Evolutionary conservation across 306 rosid genomes (phyloP).

Genomic region (Amphicarpaea edgeworthii): DNA sequence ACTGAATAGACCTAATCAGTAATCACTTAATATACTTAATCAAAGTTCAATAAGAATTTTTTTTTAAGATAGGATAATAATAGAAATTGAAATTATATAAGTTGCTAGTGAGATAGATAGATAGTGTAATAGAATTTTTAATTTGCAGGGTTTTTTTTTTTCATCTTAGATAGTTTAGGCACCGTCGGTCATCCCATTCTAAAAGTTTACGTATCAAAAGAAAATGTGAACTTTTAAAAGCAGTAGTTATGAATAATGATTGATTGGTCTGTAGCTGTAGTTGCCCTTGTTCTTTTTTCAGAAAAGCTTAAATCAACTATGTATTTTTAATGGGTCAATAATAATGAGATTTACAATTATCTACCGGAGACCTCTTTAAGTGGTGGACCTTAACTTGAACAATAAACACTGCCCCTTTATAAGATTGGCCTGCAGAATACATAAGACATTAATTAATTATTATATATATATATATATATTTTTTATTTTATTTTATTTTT

Average conservation of each 20-base stretch:
- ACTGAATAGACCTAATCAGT: no score
- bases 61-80: no score
- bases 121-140: no score
- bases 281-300: background rate
- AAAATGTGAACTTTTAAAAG: conserved; percentile 1
- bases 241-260: background rate
- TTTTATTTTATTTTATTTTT: no score
- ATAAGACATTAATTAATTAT: no score
- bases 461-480: no score
- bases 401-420: background rate
- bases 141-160: background rate
- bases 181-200: background rate
- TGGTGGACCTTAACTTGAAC: background rate
- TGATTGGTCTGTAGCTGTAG: background rate
- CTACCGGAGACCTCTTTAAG: no score
- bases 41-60: no score
- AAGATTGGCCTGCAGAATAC: no score
- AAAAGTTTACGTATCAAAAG: background rate
- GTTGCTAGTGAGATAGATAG: no score
- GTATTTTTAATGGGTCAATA: background rate
- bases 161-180: background rate
- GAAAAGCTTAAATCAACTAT: conserved; percentile 14
- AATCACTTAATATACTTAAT: no score
- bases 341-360: background rate
- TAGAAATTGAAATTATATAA: no score